Percentiles rank a stretch among this genome's conserved stretches.
Evolutionary conservation across 1,139 yeast species (phyloP).

Genomic region (Zygosaccharomyces pseudobailii): DNA sequence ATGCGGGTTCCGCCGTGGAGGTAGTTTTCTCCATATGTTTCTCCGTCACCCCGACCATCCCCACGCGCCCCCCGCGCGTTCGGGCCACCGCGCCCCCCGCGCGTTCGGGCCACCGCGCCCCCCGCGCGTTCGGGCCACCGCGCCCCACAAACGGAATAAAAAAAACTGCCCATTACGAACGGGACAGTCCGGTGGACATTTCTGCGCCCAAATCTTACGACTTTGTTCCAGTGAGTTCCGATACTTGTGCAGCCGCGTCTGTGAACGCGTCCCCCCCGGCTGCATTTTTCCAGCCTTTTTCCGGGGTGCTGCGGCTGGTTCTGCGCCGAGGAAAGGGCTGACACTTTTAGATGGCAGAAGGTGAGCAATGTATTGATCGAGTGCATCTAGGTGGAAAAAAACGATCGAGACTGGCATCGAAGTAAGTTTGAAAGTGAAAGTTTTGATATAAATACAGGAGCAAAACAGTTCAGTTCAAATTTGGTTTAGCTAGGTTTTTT

Average conservation of each 20-base stretch:
- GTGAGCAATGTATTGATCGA: neutral
- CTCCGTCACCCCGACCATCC: neutral
- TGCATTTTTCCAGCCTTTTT: neutral
- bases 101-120: no score
- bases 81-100: no score
- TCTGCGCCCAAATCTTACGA: neutral
- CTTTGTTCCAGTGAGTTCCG: neutral
- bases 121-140: neutral
- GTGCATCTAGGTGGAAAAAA: neutral
- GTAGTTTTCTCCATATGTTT: constrained; percentile 1
- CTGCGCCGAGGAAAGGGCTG: neutral
- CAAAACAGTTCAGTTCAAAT: no score
- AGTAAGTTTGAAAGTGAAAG: neutral
- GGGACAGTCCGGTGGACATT: neutral
- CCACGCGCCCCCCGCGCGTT: no score
- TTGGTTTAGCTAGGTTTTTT: neutral
- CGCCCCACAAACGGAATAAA: neutral
- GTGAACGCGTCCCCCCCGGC: neutral
- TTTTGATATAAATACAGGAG: neutral
- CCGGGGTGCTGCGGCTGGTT: neutral
- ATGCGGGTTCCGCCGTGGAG: no score
- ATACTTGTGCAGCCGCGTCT: neutral
- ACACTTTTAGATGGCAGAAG: neutral
- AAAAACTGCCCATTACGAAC: neutral
- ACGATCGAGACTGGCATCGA: no score